Conservation (phyloP, 139 green algal genomes). For the Volvox africanus region DNA sequence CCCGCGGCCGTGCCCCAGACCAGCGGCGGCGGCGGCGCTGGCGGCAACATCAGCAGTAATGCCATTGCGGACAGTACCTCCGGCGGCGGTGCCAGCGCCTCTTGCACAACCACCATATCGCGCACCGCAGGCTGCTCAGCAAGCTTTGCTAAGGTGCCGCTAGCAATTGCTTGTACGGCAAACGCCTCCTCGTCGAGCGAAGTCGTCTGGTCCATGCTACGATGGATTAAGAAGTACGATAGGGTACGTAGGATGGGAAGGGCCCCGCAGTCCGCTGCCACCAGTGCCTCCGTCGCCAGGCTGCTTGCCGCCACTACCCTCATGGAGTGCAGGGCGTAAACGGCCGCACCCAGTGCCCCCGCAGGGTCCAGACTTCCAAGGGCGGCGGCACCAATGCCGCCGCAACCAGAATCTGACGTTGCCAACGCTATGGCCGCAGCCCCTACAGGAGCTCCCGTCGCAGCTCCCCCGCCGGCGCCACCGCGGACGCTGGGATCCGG, state of each 20-base stretch:
- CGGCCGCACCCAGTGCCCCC: background rate
- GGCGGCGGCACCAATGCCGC: background rate
- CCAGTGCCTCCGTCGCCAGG: constrained; percentile 1
- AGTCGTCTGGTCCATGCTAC: background rate
- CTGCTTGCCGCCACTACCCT: background rate
- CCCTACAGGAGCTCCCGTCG: background rate
- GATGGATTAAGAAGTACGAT: constrained; percentile 5
- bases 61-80: constrained; percentile 39
- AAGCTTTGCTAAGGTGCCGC: constrained; percentile 24
- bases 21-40: background rate
- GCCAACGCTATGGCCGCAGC: background rate
- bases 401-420: background rate
- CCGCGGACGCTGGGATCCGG: background rate
- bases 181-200: constrained; percentile 26
- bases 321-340: background rate
- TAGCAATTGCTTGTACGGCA: constrained; percentile 15
- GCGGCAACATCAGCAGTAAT: constrained; percentile 29
- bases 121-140: background rate
- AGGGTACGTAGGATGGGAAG: background rate
- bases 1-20: background rate
- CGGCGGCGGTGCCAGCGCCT: constrained; percentile 25
- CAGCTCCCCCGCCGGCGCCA: background rate
- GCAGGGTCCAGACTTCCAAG: background rate
- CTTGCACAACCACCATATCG: background rate
- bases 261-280: constrained; percentile 8